phyloP scores from a whole-genome alignment of 139 green algal genomes.

The Limnomonas spitsbergensis region DNA sequence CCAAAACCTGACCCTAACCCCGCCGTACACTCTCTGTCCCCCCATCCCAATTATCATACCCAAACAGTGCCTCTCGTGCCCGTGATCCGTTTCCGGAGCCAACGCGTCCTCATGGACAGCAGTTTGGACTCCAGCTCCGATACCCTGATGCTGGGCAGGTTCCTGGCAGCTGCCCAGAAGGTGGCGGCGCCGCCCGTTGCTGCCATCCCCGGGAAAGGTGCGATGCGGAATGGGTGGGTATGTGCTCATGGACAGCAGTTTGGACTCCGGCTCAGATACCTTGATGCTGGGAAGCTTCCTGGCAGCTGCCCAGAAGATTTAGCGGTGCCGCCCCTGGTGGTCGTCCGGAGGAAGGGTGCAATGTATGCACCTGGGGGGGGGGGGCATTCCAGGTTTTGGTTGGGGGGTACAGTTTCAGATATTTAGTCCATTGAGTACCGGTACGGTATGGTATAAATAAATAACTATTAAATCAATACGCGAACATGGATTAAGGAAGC shows the following conservation, averaged over 20 bases:
- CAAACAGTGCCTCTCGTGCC: no score
- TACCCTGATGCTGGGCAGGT: neutral
- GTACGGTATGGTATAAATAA: no score
- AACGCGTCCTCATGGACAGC: neutral
- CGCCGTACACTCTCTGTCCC: no score
- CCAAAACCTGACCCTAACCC: no score
- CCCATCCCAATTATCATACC: no score
- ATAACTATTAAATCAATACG: no score
- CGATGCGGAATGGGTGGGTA: neutral
- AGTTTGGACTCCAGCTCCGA: neutral
- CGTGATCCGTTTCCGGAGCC: neutral
- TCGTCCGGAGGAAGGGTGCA: neutral
- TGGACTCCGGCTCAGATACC: slow-evolving; percentile 2
- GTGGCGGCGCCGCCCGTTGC: neutral
- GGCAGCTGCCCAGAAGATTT: neutral
- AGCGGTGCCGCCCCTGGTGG: neutral
- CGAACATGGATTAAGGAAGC: no score
- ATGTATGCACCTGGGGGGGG: no score
- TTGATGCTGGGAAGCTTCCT: neutral
- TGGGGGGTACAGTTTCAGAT: no score
- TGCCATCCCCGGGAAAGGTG: neutral
- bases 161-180: slow-evolving; percentile 4
- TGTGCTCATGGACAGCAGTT: neutral
- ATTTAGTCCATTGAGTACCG: no score
- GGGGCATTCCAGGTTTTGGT: no score